phyloP scores from a whole-genome alignment of 148 eudicot genomes.

The Beta vulgaris region DNA sequence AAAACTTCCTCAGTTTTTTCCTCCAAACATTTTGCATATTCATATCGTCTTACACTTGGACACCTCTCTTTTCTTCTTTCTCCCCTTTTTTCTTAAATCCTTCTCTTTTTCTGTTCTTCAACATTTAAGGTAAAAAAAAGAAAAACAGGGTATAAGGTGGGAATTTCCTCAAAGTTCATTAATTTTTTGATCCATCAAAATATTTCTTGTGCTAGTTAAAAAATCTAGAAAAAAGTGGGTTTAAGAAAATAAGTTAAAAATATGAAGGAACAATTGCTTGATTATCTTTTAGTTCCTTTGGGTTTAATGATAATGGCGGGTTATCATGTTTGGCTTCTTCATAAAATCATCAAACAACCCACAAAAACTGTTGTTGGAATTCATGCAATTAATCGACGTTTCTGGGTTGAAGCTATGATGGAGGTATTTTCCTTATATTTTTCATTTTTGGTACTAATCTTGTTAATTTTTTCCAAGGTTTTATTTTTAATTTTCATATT shows the following conservation, averaged over 20 bases:
- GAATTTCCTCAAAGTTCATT: not conserved
- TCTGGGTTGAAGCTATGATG: constrained; percentile 90
- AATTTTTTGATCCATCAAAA: not conserved
- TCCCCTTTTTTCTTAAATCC: not conserved
- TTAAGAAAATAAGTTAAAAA: not conserved
- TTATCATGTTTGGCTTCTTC: constrained; percentile 64
- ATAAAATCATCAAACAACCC: constrained; percentile 48
- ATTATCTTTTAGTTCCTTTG: constrained; percentile 59
- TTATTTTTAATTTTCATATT: not conserved
- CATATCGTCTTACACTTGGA: not conserved
- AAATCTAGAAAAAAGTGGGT: too few relatives aligned
- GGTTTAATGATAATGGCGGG: constrained; percentile 56
- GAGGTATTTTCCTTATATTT: constrained; percentile 41
- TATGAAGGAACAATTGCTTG: constrained; percentile 43
- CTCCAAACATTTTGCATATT: not conserved
- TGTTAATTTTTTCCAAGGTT: not conserved
- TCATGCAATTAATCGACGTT: constrained; percentile 74
- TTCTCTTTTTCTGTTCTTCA: not conserved
- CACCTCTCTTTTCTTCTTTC: not conserved
- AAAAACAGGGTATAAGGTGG: not conserved
- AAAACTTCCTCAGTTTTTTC: not conserved
- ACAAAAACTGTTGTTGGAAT: constrained; percentile 67
- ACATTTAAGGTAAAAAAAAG: not conserved
- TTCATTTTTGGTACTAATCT: not conserved
- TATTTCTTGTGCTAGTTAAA: too few relatives aligned